Evolutionary conservation across 495 filamentous ascomycete genomes (phyloP), one percentile per base, ranked within the genome.

Genomic region (Aspergillus biplanus): DNA sequence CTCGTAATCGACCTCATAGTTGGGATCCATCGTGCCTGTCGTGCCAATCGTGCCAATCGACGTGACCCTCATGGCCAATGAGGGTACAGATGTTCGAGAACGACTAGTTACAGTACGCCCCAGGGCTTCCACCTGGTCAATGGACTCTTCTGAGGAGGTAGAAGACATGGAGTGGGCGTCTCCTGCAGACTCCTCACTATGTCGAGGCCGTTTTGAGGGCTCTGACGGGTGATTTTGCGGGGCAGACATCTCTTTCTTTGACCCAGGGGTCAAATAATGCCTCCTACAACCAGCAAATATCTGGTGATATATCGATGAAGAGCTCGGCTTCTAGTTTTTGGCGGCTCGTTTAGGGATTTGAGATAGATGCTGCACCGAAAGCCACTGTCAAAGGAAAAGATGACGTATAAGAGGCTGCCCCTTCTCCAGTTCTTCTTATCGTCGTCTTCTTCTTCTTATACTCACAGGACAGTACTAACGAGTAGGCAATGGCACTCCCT

Each of bases 1-100:
- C 18, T 86, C 84, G 74, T 90, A 93, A 64, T 86, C 85, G 32
- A 97, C 86, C 69, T 97, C 93, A 69, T 85, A 94, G 32, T 85
- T 83, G 2, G 89, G 86, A 64, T 87, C 81, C 4, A 82, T 74
- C 2, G 87, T 89, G 21, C 79, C 83, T 52, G 81, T 80, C 11
- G 87, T 91, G 9, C 76, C 79, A 56, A 86, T 72, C 35, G 86
- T 91, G 9, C 76, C 79, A 56, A 86, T 72, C 35, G 86, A 86
- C 7, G 85, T 86, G 39, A 76, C 71, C 58, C 73, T 75, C 48
- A 72, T 64, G 2, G 75, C 66, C 42, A 80, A 58, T 5, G 74
- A 70, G 42, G 67, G 70, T n/a, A 31, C n/a, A 16, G 67, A 71
- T 18, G 67, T 32, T 31, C 67, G 65, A 33, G 71, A 75, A 8